phyloP scores from a whole-genome alignment of 306 rosid species.

The Psophocarpus tetragonolobus region DNA sequence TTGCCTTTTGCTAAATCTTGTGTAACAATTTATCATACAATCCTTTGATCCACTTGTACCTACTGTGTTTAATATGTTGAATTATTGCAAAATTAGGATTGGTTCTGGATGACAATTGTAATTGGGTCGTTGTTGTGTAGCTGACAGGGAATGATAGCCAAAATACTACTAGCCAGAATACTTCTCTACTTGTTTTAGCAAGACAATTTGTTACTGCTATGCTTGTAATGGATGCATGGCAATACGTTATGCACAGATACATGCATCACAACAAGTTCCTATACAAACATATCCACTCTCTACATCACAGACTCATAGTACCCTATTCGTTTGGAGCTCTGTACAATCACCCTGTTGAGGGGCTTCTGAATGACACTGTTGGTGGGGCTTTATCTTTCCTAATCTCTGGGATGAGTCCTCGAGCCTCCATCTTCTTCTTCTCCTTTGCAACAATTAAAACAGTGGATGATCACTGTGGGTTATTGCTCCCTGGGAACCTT shows the following conservation, averaged over 20 bases:
- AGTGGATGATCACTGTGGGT: conserved; percentile 93
- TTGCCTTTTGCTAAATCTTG: not conserved
- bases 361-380: conserved; percentile 88
- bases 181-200: conserved; percentile 54
- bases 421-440: conserved; percentile 91
- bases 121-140: conserved; percentile 42
- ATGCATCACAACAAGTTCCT: conserved; percentile 97
- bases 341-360: conserved; percentile 95
- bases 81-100: conserved; percentile 14
- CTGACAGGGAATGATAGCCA: conserved; percentile 64
- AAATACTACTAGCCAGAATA: conserved; percentile 30
- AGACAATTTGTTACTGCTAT: conserved; percentile 81
- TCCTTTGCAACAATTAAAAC: conserved; percentile 95
- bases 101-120: conserved; percentile 17
- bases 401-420: conserved; percentile 86
- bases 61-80: not conserved
- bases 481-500: conserved; percentile 88
- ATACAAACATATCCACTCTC: conserved; percentile 93
- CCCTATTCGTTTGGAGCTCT: conserved; percentile 94
- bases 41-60: not conserved
- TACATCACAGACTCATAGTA: conserved; percentile 85
- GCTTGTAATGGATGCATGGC: conserved; percentile 96
- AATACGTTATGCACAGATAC: conserved; percentile 93
- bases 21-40: not conserved
- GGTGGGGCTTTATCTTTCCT: conserved; percentile 96